phyloP scores from a whole-genome alignment of 73 alveolate genomes.

The Symbiodinium natans region DNA sequence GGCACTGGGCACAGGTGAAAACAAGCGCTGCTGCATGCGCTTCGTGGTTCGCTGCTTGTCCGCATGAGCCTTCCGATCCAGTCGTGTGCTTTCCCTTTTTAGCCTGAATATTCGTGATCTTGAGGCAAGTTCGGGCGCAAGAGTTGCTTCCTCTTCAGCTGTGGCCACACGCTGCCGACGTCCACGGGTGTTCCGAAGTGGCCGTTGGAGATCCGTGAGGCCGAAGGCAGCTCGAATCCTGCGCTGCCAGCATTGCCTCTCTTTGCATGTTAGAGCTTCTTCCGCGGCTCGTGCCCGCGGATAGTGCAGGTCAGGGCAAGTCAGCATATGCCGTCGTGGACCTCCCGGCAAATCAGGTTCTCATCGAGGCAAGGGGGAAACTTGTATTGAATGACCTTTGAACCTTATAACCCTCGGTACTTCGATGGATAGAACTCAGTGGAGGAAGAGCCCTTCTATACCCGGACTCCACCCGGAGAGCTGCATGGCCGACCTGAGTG shows the following conservation, averaged over 20 bases:
- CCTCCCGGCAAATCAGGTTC: slow-evolving; percentile 41
- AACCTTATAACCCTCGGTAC: too few relatives aligned
- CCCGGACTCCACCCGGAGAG: slow-evolving; percentile 58
- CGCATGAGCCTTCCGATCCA: background rate
- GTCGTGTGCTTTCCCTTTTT: background rate
- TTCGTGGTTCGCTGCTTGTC: slow-evolving; percentile 60
- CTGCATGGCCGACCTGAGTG: slow-evolving; percentile 79
- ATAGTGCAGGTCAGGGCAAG: slow-evolving; percentile 33
- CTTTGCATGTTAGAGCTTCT: too few relatives aligned
- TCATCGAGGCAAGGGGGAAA: slow-evolving; percentile 38
- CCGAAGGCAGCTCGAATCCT: slow-evolving; percentile 5
- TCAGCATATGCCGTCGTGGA: slow-evolving; percentile 47
- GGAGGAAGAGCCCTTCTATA: slow-evolving; percentile 67
- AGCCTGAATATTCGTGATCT: background rate
- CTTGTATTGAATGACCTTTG: too few relatives aligned
- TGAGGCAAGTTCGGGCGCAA: slow-evolving; percentile 80
- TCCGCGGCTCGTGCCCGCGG: background rate
- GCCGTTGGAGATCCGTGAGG: slow-evolving; percentile 64
- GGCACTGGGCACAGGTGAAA: slow-evolving; percentile 10
- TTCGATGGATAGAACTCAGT: background rate
- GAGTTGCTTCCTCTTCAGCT: slow-evolving; percentile 80
- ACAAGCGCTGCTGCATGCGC: slow-evolving; percentile 43
- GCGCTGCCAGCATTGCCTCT: background rate
- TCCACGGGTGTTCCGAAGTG: slow-evolving; percentile 10
- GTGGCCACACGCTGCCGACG: slow-evolving; percentile 89